A percentile compares a stretch with the other conserved stretches of the same genome.
phyloP scores from a whole-genome alignment of 768 basidiomycete genomes.

The Pholiota conissans region DNA sequence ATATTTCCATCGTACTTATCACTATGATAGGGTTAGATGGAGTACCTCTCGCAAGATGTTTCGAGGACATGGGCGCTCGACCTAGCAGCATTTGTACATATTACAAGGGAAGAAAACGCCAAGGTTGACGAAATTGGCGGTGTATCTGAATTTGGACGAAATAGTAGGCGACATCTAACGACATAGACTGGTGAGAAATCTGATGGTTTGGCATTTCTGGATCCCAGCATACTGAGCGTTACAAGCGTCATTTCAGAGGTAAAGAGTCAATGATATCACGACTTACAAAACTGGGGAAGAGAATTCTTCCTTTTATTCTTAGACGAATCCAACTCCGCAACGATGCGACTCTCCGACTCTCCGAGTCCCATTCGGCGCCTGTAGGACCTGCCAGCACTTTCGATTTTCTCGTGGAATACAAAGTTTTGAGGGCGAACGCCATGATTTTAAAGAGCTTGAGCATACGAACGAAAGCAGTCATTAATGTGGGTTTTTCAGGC shows the following conservation, averaged over 20 bases:
- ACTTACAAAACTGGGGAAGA: slow-evolving; percentile 56
- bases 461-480: slow-evolving; percentile 52
- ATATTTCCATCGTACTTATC: slow-evolving; percentile 1
- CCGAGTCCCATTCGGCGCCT: slow-evolving; percentile 61
- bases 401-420: slow-evolving; percentile 46
- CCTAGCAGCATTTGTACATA: slow-evolving; percentile 72
- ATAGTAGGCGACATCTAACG: slow-evolving; percentile 42
- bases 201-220: slow-evolving; percentile 21
- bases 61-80: slow-evolving; percentile 71
- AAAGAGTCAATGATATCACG: neutral
- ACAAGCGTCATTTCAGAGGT: neutral
- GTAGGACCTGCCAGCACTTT: slow-evolving; percentile 36
- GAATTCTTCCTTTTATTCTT: slow-evolving; percentile 61
- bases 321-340: slow-evolving; percentile 66
- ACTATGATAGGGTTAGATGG: slow-evolving; percentile 2
- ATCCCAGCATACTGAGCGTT: slow-evolving; percentile 20
- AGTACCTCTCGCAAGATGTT: slow-evolving; percentile 34
- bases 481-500: slow-evolving; percentile 48
- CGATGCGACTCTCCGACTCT: slow-evolving; percentile 48
- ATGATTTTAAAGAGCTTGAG: slow-evolving; percentile 65
- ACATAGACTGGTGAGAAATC: slow-evolving; percentile 52
- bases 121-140: slow-evolving; percentile 55
- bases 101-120: slow-evolving; percentile 60
- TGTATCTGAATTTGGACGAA: slow-evolving; percentile 66
- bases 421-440: slow-evolving; percentile 59